Evolutionary conservation across 306 rosid genomes (phyloP), one percentile per base, ranked within the genome.

Genomic region (Quercus rubra): DNA sequence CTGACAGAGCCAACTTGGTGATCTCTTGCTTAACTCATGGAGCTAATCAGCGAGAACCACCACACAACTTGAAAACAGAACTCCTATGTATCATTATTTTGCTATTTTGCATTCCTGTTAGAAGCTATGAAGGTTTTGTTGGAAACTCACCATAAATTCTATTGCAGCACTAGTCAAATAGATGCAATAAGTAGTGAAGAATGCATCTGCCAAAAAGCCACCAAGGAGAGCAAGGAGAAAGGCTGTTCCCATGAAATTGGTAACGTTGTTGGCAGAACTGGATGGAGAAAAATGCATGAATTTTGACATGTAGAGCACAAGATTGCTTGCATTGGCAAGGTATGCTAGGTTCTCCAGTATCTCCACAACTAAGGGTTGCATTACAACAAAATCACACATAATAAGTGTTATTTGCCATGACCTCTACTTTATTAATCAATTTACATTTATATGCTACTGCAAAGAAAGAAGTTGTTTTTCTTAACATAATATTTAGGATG

Each of bases 141-240:
- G 43, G 69, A 15, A 58, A 77, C 81, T 81, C 62, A 93, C 98
- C 91, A 77, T 73, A 80, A 94, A 92, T 71, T 94, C 92, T 19
- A 89, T 87, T 55, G 86, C 80, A 63, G 97, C 88, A 75, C 97
- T 88, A 75, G 85, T 85, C 20, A 90, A 73, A 70, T 75, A 92
- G 84, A 90, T 87, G 82, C 72, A 73, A 23, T 84, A 92, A 81
- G 94, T 89, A 73, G 90, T 90, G 88, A 89, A 79, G 77, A 85
- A 85, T 23, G 97, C 88, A 83, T 94, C 97, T 1, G 96, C 92
- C 0, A 92, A 74, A 84, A 90, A 89, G n/a, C 97, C 98, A 58
- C 98, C 97, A 46, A 94, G 96, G 43, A 94, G 84, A 56, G 97
- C 91, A 56, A 94, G 96, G 52, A 94, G 90, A 83, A 94, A 94